Conservation (phyloP, 768 basidiomycete genomes). For the Leccinum uliginosum region DNA sequence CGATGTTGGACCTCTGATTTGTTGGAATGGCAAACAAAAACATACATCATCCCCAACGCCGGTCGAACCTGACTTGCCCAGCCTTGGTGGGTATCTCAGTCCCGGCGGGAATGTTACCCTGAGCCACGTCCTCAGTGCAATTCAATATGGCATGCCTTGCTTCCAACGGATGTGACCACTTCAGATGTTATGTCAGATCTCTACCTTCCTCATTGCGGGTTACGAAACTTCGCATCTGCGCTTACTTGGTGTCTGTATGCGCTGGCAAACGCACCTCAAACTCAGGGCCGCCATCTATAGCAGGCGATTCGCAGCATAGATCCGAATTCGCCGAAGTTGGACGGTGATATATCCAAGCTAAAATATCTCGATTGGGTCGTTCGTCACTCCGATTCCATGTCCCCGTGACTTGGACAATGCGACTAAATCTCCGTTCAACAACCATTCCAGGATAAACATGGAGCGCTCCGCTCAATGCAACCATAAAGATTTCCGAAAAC, state of each 20-base stretch:
- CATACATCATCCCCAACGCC: constrained; percentile 7
- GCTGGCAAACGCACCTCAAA: constrained; percentile 41
- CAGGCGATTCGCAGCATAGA: constrained; percentile 36
- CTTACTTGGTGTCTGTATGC: constrained; percentile 62
- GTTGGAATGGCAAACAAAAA: constrained; percentile 12
- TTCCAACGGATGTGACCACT: constrained; percentile 46
- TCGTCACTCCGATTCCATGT: constrained; percentile 49
- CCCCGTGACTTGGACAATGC: constrained; percentile 57
- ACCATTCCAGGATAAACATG: constrained; percentile 32
- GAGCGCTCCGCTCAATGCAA: constrained; percentile 23
- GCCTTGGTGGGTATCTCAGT: constrained; percentile 39
- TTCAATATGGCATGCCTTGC: constrained; percentile 47
- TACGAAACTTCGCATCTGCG: constrained; percentile 56
- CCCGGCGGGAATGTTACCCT: neutral
- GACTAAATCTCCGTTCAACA: constrained; percentile 50
- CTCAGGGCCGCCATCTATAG: constrained; percentile 48
- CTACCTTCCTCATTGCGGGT: constrained; percentile 60
- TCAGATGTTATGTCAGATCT: constrained; percentile 63
- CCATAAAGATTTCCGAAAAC: constrained; percentile 40
- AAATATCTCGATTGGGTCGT: constrained; percentile 60
- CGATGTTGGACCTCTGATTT: constrained; percentile 22
- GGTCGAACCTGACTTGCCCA: constrained; percentile 43
- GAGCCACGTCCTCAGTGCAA: constrained; percentile 39
- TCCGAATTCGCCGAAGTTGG: constrained; percentile 11
- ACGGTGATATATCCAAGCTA: constrained; percentile 36